These are phyloP conservation scores for Neofusicoccum sp. DNA, from an alignment of 2,329 filamentous ascomycete genomes.

Conservation along the genomic window DNA sequence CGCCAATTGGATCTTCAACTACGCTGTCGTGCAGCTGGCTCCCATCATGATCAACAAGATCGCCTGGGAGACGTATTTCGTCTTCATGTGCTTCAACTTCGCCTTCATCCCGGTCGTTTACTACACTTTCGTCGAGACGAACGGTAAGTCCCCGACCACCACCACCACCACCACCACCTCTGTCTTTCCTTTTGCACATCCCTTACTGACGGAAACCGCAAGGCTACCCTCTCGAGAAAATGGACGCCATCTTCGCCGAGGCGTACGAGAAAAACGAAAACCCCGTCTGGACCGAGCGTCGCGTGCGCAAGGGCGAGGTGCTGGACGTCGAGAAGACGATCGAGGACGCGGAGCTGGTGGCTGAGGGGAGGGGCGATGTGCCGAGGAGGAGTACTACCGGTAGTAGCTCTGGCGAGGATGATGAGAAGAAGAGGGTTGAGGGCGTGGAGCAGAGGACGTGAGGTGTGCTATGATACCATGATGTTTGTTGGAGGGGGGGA, in stretches of 20 bases:
- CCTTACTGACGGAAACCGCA: not conserved
- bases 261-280: slow-evolving; percentile 30
- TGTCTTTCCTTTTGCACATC: too few relatives aligned
- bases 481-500: slow-evolving; percentile 6
- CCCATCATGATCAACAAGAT: slow-evolving; percentile 24
- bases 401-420: not conserved
- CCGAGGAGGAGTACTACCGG: not conserved
- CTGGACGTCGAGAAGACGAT: slow-evolving; percentile 23
- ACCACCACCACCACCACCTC: too few relatives aligned
- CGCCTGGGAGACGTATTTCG: slow-evolving; percentile 17
- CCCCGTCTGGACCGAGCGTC: slow-evolving; percentile 26
- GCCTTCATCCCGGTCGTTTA: slow-evolving; percentile 24
- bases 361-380: slow-evolving; percentile 1
- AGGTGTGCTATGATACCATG: not conserved
- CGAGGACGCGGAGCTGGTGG: slow-evolving; percentile 14
- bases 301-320: slow-evolving; percentile 24
- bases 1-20: slow-evolving; percentile 40
- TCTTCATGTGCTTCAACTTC: slow-evolving; percentile 19
- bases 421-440: not conserved
- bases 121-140: slow-evolving; percentile 22
- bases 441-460: not conserved
- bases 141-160: not conserved
- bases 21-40: slow-evolving; percentile 45
- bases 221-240: slow-evolving; percentile 28
- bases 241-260: slow-evolving; percentile 29